Percentiles rank a stretch among this genome's conserved stretches.
These are phyloP conservation scores for Eimeria falciformis DNA, from an alignment of 169 alveolate genomes.

Conservation along the genomic window DNA sequence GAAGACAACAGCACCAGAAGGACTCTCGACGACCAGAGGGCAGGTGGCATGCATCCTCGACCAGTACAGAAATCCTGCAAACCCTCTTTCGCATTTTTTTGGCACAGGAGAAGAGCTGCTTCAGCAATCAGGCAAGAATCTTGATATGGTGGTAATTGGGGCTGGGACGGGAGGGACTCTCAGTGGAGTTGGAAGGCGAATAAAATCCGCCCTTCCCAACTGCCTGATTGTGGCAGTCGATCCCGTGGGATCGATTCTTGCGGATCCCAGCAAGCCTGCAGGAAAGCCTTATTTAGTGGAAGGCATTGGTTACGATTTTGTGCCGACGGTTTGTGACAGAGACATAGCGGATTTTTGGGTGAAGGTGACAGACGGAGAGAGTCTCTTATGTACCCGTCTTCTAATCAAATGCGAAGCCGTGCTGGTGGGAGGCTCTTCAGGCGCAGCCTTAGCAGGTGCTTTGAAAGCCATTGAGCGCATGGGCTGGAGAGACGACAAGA, in stretches of 20 bases:
- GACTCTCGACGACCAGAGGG: neutral
- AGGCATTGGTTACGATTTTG: constrained; percentile 95
- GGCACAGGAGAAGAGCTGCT: constrained; percentile 95
- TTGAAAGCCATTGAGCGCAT: constrained; percentile 80
- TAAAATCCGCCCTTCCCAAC: constrained; percentile 88
- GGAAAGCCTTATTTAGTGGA: constrained; percentile 79
- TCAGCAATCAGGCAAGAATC: constrained; percentile 89
- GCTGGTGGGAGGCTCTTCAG: constrained; percentile 92
- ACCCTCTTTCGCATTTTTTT: constrained; percentile 95
- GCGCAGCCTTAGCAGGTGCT: constrained; percentile 91
- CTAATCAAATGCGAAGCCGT: constrained; percentile 89
- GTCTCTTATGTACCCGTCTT: constrained; percentile 87
- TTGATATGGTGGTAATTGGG: constrained; percentile 88
- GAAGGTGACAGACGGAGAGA: constrained; percentile 87
- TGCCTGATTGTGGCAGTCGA: constrained; percentile 93
- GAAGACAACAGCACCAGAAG: neutral
- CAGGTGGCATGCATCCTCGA: constrained; percentile 84
- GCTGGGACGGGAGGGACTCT: constrained; percentile 96
- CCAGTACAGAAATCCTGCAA: constrained; percentile 93
- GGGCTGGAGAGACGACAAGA: constrained; percentile 73
- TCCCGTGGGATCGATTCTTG: constrained; percentile 89
- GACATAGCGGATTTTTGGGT: constrained; percentile 85
- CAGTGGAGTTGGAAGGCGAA: constrained; percentile 92
- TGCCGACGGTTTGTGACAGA: constrained; percentile 83
- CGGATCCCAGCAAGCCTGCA: constrained; percentile 35